Base-by-base conservation (phyloP, 176 grass and related monocot species). In the Tuctoria greenei region DNA sequence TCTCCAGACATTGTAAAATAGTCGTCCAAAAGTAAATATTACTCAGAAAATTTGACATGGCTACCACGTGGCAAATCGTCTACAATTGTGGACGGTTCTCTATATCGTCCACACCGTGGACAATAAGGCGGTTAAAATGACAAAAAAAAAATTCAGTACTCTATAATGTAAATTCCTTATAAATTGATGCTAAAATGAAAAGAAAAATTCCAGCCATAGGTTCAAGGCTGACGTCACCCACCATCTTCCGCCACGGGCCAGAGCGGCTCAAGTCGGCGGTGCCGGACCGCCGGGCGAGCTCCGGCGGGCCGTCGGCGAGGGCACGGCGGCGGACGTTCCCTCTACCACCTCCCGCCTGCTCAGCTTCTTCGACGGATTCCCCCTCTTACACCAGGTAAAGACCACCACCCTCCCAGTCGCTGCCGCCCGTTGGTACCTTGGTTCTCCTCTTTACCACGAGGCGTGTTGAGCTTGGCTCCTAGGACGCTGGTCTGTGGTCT, bases 351-450 rank as follows among this genome's bases (percentile, higher is more conserved):
- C 88, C 67, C 62, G 71, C 18, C 58, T 97, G 45, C 76, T 93
- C 14, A 16, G 61, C 11, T 97, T 97, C 64, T 72, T 97, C 8
- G 71, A 78, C 4, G 64, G 50, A 38, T 72, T 90, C 66, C 88
- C 88, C 44, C 83, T 91, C 21, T 97, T 97, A 72, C 88, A 93
- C 37, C 71, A 92, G 61, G 95, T 97, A 84, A 87, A 8, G 56
- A 1, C 26, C 3, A 1, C 25, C 55, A 24, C 4, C 21, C 26
- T 3, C 55, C 47, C 50, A 9, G 21, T 8, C 23, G 39, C 55
- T 26, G 10, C 51, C 20, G 39, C 40, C 31, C 38, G 36, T 59
- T 78, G 2, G 26, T n/a, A 55, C 21, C 25, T 66, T 14, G 56
- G 58, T 68, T 37, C 54, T 54, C 27, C 37, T 45, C 41, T 70